Percentiles rank a stretch among this genome's conserved stretches.
phyloP scores from a whole-genome alignment of 176 grass and related monocot genomes.

The Oryza meridionalis region DNA sequence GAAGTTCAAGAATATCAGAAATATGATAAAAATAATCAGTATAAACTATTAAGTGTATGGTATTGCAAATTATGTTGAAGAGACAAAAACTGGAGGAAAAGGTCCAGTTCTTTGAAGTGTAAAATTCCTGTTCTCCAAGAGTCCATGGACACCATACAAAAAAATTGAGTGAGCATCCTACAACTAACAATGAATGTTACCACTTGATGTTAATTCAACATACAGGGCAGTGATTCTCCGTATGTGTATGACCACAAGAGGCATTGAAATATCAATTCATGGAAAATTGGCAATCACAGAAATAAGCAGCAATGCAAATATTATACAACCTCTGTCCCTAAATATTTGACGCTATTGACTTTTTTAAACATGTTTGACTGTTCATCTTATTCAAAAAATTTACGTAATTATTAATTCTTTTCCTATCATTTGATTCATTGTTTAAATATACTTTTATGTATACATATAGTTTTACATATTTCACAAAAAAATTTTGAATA shows the following conservation, averaged over 20 bases:
- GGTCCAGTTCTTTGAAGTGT: neutral
- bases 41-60: neutral
- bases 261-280: slow-evolving; percentile 8
- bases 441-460: too few relatives aligned
- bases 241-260: neutral
- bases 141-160: slow-evolving; percentile 16
- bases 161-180: neutral
- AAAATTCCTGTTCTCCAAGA: neutral
- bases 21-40: neutral
- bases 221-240: neutral
- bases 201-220: slow-evolving; percentile 11
- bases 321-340: neutral
- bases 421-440: too few relatives aligned
- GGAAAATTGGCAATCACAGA: neutral
- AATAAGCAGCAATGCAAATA: slow-evolving; percentile 2
- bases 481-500: too few relatives aligned
- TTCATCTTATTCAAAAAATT: too few relatives aligned
- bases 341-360: too few relatives aligned
- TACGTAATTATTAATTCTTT: too few relatives aligned
- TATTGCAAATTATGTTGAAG: neutral
- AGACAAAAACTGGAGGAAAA: neutral
- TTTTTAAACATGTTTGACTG: too few relatives aligned
- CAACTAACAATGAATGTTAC: slow-evolving; percentile 17
- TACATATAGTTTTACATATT: too few relatives aligned
- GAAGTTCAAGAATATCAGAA: slow-evolving; percentile 1